Base-by-base conservation (phyloP, 2,329 filamentous ascomycete genomes). In the Hymenoscyphus fraxineus region DNA sequence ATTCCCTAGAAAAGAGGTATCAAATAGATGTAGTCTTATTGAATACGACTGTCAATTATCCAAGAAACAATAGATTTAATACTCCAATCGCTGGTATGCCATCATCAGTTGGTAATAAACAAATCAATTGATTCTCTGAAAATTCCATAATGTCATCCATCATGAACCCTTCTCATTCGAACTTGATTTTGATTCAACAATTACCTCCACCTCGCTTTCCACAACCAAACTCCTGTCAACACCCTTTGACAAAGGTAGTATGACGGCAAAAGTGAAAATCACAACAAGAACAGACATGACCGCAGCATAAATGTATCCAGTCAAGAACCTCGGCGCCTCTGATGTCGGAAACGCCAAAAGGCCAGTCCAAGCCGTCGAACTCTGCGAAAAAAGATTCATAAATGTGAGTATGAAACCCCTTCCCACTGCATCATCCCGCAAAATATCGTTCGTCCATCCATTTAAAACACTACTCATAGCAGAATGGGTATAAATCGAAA, bases 391-490 rank as follows among this genome's bases (percentile, higher is more conserved):
- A 0, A 76, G 72, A 64, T 81, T 82, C 62, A 80, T 76, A 15
- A 79, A 71, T 2, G 81, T 75, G 2, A 82, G 68, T 0, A 76
- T 77, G 16, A 82, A 72, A 0, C 78, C 75, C 13, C 81, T 73
- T 63, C 81, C 78, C 4, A 74, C 73, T 0, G 74, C 69, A 32
- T 76, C 73, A 54, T 78, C 73, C n/a, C 75, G 75, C 7, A 81
- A 70, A 57, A 78, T 76, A 56, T 76, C 78, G 64, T 82, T 82
- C 16, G 79, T 75, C 78, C 80, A 81, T 1, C 80, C 80, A 58
- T 81, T 80, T 10, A 82, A 73, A 4, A 81, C 77, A 51, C 77
- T 80, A 1, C 78, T 80, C 76, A 82, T 79, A 0, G 80, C 78
- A 7, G 79, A 78, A 3, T 78, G 75, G 0, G 76, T 76, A 66